Conservation (phyloP, 2,329 filamentous ascomycete species). For the Phaeomoniella chlamydospora region DNA sequence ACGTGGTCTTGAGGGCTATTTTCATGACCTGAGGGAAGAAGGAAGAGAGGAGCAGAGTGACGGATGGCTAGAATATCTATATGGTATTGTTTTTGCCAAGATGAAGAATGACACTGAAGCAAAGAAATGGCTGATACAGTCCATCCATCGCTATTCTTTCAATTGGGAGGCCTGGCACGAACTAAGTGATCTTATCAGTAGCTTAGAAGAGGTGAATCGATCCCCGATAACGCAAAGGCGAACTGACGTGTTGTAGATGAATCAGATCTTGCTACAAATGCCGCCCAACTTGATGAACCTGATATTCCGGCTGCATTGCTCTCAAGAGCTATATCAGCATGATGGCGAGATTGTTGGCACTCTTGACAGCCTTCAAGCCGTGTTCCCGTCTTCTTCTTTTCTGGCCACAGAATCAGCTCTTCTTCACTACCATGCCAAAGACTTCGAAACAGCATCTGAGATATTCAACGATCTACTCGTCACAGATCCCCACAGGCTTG, state of each 20-base stretch:
- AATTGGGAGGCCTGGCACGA: conserved; percentile 98
- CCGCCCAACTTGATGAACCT: conserved; percentile 86
- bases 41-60: conserved; percentile 52
- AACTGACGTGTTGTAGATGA: conserved; percentile 37
- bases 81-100: conserved; percentile 79
- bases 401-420: conserved; percentile 80
- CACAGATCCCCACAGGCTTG: conserved; percentile 57
- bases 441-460: conserved; percentile 48
- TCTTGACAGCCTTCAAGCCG: conserved; percentile 60
- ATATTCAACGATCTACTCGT: conserved; percentile 55
- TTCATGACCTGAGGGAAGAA: conserved; percentile 49
- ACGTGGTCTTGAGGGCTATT: conserved; percentile 67
- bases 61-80: conserved; percentile 77
- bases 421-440: conserved; percentile 79
- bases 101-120: conserved; percentile 81
- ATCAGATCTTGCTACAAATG: conserved; percentile 54
- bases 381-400: conserved; percentile 82
- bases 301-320: conserved; percentile 85
- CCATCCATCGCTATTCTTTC: conserved; percentile 79
- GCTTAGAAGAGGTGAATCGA: conserved; percentile 7
- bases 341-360: conserved; percentile 59
- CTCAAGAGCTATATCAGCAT: conserved; percentile 81
- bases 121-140: conserved; percentile 72
- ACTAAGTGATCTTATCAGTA: conserved; percentile 50
- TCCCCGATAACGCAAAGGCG: neutral